Evolutionary conservation across 2,329 filamentous ascomycete genomes (phyloP), one percentile per base, ranked within the genome.

Genomic region (Pestalotiopsis fici): DNA sequence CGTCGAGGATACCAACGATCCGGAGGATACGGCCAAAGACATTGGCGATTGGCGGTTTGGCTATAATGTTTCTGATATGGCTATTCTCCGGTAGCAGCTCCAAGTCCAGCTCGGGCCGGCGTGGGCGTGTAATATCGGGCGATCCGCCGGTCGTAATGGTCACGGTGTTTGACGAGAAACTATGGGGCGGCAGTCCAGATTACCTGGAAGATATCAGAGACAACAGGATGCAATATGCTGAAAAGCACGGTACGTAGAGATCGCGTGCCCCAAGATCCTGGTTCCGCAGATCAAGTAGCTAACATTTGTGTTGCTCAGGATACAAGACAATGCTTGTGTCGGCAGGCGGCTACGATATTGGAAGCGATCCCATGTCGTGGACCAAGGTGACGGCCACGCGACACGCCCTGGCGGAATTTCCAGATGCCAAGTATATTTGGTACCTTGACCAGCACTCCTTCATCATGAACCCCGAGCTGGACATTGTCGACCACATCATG

Each of bases 241-340:
- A 88, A 71, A 91, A 88, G 77, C 94, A 98, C 82, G 95, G 95
- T 97, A 87, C 70, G 72, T 60, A 15, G 5, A 31, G 6, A 23
- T 35, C 15, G 27, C 28, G 9, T 12, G 21, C 11, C 27, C 5
- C 12, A 43, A 9, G 27, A 56, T 3, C 3, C n/a, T 56, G 5
- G n/a, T 13, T 5, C 23, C 9, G 9, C 9, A 5, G 7, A 5
- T 25, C 18, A 2, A 3, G 18, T 31, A 23, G n/a, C 64, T 39
- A 47, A 47, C 25, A 62, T 71, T 73, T 65, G 76, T 63, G 27
- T 13, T 21, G 31, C n/a, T 25, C 70, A 97, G 94, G 95, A 72
- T 98, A 99, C 79, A 86, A 89, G 47, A 92, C 91, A 54, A 95
- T 98, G 85, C 92, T 97, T 78, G 89, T 93, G 66, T 90, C 89